Conservation (phyloP, 345 rosid genomes). For the Moringa oleifera region DNA sequence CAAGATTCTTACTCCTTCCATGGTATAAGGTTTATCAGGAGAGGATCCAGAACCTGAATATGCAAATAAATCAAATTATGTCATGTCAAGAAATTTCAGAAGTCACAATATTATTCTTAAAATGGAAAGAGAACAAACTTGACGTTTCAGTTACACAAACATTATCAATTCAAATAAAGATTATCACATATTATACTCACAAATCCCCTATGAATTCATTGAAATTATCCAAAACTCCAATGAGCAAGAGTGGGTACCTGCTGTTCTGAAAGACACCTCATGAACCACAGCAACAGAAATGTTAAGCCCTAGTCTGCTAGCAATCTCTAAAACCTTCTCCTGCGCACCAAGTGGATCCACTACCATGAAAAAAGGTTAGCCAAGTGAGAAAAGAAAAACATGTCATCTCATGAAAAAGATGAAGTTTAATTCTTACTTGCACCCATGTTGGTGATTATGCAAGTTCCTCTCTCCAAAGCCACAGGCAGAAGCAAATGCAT, state of each 20-base stretch:
- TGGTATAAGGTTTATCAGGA: slow-evolving; percentile 22
- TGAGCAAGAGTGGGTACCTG: slow-evolving; percentile 30
- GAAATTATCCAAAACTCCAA: too few relatives aligned
- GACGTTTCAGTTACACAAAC: not conserved
- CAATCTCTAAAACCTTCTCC: slow-evolving; percentile 61
- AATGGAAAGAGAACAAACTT: too few relatives aligned
- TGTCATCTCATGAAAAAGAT: not conserved
- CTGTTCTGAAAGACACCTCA: slow-evolving; percentile 38
- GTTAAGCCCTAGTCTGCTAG: slow-evolving; percentile 50
- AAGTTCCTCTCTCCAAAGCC: slow-evolving; percentile 65
- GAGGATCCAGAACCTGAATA: slow-evolving; percentile 40
- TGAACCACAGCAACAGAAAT: slow-evolving; percentile 71
- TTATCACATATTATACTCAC: not conserved
- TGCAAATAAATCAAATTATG: slow-evolving; percentile 1
- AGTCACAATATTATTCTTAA: too few relatives aligned
- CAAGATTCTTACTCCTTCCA: slow-evolving; percentile 51
- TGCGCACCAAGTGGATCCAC: slow-evolving; percentile 85
- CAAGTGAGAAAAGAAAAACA: not conserved
- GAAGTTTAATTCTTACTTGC: slow-evolving; percentile 46
- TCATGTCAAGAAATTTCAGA: too few relatives aligned
- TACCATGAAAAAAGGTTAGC: slow-evolving; percentile 17
- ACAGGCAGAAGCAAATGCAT: slow-evolving; percentile 70
- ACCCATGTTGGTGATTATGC: slow-evolving; percentile 93
- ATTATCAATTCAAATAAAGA: not conserved
- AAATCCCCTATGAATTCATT: not conserved